These are phyloP conservation scores for Nicotiana attenuata DNA, from an alignment of 257 asterid genomes.

Conservation along the genomic window DNA sequence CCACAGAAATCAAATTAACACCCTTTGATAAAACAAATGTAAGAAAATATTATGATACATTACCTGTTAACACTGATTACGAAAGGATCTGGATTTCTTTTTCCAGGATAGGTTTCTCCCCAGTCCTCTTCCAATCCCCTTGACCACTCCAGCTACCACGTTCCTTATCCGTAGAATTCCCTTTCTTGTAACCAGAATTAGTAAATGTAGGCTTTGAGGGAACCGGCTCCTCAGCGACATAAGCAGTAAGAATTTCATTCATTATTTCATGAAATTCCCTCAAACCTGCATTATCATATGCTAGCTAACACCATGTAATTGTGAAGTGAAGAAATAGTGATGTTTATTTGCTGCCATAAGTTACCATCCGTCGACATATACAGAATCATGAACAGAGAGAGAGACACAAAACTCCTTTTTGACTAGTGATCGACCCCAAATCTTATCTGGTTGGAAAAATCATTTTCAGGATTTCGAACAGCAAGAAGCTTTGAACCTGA, in stretches of 20 bases:
- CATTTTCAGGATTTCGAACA: slow-evolving; percentile 68
- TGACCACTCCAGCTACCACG: slow-evolving; percentile 73
- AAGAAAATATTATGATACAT: background rate
- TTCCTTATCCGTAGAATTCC: slow-evolving; percentile 53
- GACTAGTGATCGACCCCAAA: slow-evolving; percentile 68
- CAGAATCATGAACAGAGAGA: slow-evolving; percentile 61
- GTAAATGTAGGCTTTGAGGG: slow-evolving; percentile 62
- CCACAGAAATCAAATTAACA: slow-evolving; percentile 1
- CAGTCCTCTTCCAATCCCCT: slow-evolving; percentile 92
- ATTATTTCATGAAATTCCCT: slow-evolving; percentile 83
- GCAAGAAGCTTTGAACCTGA: slow-evolving; percentile 77
- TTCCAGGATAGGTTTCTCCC: slow-evolving; percentile 91
- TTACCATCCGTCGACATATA: slow-evolving; percentile 87
- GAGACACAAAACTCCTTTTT: slow-evolving; percentile 67
- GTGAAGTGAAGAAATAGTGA: background rate
- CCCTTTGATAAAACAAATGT: background rate
- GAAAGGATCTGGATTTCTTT: slow-evolving; percentile 78
- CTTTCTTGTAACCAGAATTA: slow-evolving; percentile 48
- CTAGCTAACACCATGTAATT: background rate
- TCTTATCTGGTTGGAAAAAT: slow-evolving; percentile 75
- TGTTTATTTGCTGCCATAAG: too few relatives aligned
- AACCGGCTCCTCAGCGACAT: slow-evolving; percentile 81
- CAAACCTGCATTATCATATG: slow-evolving; percentile 55
- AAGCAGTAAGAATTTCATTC: slow-evolving; percentile 62
- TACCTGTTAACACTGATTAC: slow-evolving; percentile 60